Evolutionary conservation across 208 protist genomes (phyloP), one percentile per base, ranked within the genome.

Genomic region (Acanthamoeba triangularis): DNA sequence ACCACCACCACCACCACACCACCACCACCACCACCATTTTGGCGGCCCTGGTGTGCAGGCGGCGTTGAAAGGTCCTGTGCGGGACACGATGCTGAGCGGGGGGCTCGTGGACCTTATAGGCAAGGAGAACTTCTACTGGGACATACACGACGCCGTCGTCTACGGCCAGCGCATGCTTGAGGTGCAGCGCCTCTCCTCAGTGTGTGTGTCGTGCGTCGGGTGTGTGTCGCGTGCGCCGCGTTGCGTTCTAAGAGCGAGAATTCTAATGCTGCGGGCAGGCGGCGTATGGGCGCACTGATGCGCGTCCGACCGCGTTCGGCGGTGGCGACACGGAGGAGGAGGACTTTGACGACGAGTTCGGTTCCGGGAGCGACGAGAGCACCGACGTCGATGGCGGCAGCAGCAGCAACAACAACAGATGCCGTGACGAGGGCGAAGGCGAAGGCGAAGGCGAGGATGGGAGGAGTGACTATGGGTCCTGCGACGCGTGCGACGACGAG

Each of bases 81-180:
- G 80, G 13, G 80, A 88, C 14, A 88, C 80, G 41, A n/a, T 88
- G 41, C 80, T 88, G 49, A 65, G 49, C 52, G 80, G 14, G 20
- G 80, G 80, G 37, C 52, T 88, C 25, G 80, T 88, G 80, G 80
- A 88, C 52, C 52, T 88, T 28, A 88, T 88, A 1, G 80, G 80
- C 37, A 88, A 88, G 35, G 80, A 88, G 52, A 88, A 88, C 80
- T 88, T 88, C 25, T 88, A 88, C 56, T 88, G 80, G 80, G 80
- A 88, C 25, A 13, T 88, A 6, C 80, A 88, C 52, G 80, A 88
- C 44, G 80, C 80, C 13, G 80, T 88, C 13, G 44, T 88, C 52
- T 88, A 88, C n/a, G 80, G 80, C 20, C 80, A 88, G 25, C 44
- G 80, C 18, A 52, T 88, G 80, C 52, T 88, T 10, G 80, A 44